A percentile compares a stretch with the other conserved stretches of the same genome.
Evolutionary conservation across 1,284 basidiomycete genomes (phyloP).

Genomic region (Puccinia novopanici): DNA sequence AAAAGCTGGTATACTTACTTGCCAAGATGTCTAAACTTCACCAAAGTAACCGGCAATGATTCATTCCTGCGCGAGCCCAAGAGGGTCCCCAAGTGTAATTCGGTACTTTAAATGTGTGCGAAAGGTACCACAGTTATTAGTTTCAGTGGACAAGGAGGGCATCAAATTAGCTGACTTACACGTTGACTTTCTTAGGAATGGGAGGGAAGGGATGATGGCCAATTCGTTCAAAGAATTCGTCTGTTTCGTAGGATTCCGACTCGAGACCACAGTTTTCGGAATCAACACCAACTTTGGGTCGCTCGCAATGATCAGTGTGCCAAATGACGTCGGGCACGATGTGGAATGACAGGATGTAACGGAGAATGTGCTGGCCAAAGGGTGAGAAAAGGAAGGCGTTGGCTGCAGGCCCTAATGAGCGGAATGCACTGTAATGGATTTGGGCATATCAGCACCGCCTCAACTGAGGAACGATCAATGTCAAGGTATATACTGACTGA

Average conservation of each 20-base stretch:
- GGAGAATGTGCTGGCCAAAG: slow-evolving; percentile 54
- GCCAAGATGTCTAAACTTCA: slow-evolving; percentile 52
- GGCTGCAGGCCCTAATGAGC: slow-evolving; percentile 31
- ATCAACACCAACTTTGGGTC: slow-evolving; percentile 29
- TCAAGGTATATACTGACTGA: slow-evolving; percentile 5
- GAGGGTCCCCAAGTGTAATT: slow-evolving; percentile 55
- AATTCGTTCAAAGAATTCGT: neutral
- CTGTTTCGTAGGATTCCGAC: neutral
- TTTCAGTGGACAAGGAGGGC: neutral
- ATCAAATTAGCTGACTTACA: slow-evolving; percentile 27
- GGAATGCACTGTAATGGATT: slow-evolving; percentile 5
- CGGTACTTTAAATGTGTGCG: slow-evolving; percentile 35
- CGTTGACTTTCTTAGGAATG: slow-evolving; percentile 34
- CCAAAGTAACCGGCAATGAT: slow-evolving; percentile 54
- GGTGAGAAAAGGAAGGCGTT: slow-evolving; percentile 56
- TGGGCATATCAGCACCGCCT: neutral
- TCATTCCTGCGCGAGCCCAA: slow-evolving; percentile 54
- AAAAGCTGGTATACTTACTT: slow-evolving; percentile 15
- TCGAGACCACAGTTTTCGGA: slow-evolving; percentile 2
- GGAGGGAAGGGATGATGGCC: slow-evolving; percentile 33
- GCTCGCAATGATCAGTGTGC: slow-evolving; percentile 55
- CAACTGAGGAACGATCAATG: neutral
- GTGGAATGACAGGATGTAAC: slow-evolving; percentile 55
- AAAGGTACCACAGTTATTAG: neutral
- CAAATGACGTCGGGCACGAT: slow-evolving; percentile 55